Base-by-base conservation (phyloP, 2,329 filamentous ascomycete species). In the Colletotrichum lupini region DNA sequence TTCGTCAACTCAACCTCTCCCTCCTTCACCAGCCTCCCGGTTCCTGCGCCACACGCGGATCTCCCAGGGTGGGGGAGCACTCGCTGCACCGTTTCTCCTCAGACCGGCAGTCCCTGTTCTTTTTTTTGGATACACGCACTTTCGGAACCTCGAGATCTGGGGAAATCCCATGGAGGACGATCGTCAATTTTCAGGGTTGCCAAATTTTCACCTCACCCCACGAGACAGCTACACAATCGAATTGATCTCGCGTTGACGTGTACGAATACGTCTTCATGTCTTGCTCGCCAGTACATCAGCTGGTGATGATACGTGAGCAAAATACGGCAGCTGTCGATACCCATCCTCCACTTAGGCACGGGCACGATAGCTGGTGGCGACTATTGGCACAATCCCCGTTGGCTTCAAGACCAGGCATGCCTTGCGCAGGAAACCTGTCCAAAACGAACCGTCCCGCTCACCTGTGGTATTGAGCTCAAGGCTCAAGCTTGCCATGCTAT, bases 21-120 rank as follows among this genome's bases (percentile, higher is more conserved):
- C 22, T 46, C 46, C 55, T 11, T 67, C 68, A 67, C 67, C 71
- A 74, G 68, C 62, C 72, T 62, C 49, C 60, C 32, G 52, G 22
- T 16, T 37, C 57, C 73, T 75, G 73, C 66, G 73, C 73, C 73
- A 74, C 73, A 74, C 62, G 66, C 53, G 49, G 71, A 67, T 75
- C 70, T 68, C 61, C 55, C 60, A 65, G 12, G 35, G 72, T 68
- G 69, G 62, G 70, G 69, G 62, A 65, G 73, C 46, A 53, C 24
- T 61, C 57, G 64, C 57, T 62, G 62, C 62, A 62, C 24, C 56
- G 59, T 53, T 56, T 32, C 60, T 56, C 65, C 67, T 49, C 49
- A 67, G 26, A 60, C 71, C 71, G 71, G 72, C 68, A 74, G 72
- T 59, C 62, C 62, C 30, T 74, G 70, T 75, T 75, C 73, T 75